Conservation (phyloP, 2,329 filamentous ascomycete genomes). For the Diaporthe sp. region DNA sequence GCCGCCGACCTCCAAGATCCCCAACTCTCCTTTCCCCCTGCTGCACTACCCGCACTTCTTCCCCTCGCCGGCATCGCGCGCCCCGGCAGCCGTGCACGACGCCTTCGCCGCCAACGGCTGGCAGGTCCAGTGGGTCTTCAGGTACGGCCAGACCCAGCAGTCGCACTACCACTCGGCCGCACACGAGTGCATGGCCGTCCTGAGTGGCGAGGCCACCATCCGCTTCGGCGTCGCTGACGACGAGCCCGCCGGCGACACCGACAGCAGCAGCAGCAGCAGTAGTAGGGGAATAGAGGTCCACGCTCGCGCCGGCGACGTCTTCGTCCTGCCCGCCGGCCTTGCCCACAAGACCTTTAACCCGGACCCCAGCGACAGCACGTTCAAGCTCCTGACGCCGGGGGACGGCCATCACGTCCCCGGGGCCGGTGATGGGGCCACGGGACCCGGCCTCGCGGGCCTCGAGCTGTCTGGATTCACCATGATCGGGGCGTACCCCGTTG, state of each 20-base stretch:
- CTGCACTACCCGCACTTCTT: constrained; percentile 62
- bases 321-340: constrained; percentile 65
- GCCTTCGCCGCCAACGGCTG: constrained; percentile 60
- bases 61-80: constrained; percentile 30
- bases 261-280: constrained; percentile 52
- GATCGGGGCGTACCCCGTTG: constrained; percentile 66
- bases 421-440: constrained; percentile 39
- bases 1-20: constrained; percentile 55
- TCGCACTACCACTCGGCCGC: constrained; percentile 68
- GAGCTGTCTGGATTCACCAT: constrained; percentile 60
- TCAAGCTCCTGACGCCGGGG: constrained; percentile 56
- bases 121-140: constrained; percentile 66
- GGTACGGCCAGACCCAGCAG: constrained; percentile 63
- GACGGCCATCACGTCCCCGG: constrained; percentile 49
- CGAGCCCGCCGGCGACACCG: constrained; percentile 50
- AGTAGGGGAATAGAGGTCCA: constrained; percentile 59
- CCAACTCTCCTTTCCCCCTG: constrained; percentile 62
- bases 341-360: constrained; percentile 63
- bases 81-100: constrained; percentile 47
- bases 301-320: constrained; percentile 65
- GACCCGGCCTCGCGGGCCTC: constrained; percentile 48
- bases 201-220: constrained; percentile 61
- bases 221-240: constrained; percentile 63
- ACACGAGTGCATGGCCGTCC: constrained; percentile 67
- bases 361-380: constrained; percentile 44